phyloP scores from a whole-genome alignment of 108 stramenopile genomes.

The Conticribra guillardii region DNA sequence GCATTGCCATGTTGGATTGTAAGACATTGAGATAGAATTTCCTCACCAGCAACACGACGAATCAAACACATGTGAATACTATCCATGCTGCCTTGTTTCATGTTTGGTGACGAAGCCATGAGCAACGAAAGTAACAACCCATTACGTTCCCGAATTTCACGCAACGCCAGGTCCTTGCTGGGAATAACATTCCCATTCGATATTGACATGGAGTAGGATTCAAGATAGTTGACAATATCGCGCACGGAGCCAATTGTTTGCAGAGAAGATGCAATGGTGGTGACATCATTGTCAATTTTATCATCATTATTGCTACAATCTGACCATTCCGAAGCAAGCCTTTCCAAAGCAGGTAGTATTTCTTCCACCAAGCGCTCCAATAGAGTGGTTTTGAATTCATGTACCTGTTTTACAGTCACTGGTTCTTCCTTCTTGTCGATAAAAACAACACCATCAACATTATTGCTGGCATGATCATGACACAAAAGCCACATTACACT shows the following conservation, averaged over 20 bases:
- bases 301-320: too few relatives aligned
- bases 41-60: slow-evolving; percentile 29
- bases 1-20: too few relatives aligned
- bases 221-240: slow-evolving; percentile 45
- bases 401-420: slow-evolving; percentile 57
- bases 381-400: slow-evolving; percentile 29
- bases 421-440: slow-evolving; percentile 13
- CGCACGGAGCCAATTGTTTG: slow-evolving; percentile 12
- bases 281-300: too few relatives aligned
- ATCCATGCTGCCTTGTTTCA: too few relatives aligned
- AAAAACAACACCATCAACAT: too few relatives aligned
- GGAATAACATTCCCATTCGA: slow-evolving; percentile 54
- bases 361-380: slow-evolving; percentile 60
- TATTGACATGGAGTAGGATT: slow-evolving; percentile 66
- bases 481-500: slow-evolving; percentile 71
- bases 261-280: too few relatives aligned
- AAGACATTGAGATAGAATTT: background rate
- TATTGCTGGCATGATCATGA: slow-evolving; percentile 28
- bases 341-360: slow-evolving; percentile 51
- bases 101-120: background rate
- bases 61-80: slow-evolving; percentile 52
- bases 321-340: slow-evolving; percentile 8
- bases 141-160: slow-evolving; percentile 67
- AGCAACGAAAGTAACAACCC: slow-evolving; percentile 44
- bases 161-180: slow-evolving; percentile 50